Conservation (phyloP, 225 moss, liverwort and hornwort genomes). For the Pleurozium schreberi region DNA sequence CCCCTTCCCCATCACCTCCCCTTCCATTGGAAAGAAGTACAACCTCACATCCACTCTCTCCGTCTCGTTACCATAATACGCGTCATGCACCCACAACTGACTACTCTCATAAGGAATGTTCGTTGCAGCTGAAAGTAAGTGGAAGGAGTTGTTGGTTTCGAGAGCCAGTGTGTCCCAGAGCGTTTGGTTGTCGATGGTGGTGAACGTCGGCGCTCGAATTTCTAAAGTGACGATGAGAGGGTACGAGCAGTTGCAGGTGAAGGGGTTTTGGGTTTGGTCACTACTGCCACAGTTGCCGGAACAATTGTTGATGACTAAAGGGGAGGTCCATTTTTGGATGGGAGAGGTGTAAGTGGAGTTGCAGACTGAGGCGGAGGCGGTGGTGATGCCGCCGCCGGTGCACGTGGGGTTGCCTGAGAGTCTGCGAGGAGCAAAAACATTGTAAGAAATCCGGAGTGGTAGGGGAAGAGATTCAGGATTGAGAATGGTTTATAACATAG, state of each 20-base stretch:
- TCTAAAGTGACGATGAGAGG: conserved; percentile 32
- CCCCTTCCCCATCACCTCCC: background rate
- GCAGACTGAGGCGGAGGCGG: background rate
- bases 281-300: background rate
- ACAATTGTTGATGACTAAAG: background rate
- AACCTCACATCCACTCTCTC: background rate
- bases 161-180: background rate
- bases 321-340: background rate
- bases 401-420: background rate
- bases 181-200: background rate
- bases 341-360: background rate
- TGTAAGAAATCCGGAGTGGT: background rate
- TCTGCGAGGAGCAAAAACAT: background rate
- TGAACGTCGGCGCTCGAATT: conserved; percentile 41
- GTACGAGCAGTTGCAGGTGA: conserved; percentile 31
- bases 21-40: conserved; percentile 8
- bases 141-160: background rate
- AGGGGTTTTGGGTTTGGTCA: background rate
- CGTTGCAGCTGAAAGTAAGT: fast-evolving
- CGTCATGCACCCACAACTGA: conserved; percentile 22
- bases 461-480: background rate
- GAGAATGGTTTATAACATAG: background rate
- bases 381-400: background rate
- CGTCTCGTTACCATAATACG: background rate
- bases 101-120: background rate